Conservation (phyloP, 176 grass and related monocot species). For the Avena insularis region DNA sequence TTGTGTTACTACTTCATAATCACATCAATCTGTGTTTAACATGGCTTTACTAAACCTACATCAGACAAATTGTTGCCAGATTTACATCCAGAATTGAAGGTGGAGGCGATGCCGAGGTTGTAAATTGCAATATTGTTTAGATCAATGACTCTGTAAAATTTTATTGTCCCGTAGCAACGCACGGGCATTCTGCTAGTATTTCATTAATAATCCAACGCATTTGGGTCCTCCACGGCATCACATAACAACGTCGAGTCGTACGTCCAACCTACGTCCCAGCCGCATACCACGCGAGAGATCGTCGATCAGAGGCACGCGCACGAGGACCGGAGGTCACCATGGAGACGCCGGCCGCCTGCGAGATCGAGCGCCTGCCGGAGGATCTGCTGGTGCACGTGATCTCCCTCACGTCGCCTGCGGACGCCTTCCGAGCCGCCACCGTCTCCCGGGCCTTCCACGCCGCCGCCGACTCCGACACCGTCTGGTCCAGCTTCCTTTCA, state of each 20-base stretch:
- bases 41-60: too few species aligned
- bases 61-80: too few species aligned
- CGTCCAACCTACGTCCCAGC: neutral
- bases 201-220: too few species aligned
- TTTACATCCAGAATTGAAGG: too few species aligned
- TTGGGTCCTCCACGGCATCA: too few species aligned
- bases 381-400: neutral
- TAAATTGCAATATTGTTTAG: too few species aligned
- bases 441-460: conserved; percentile 55
- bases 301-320: neutral
- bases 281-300: neutral
- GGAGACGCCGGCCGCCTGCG: neutral
- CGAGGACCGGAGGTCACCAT: neutral
- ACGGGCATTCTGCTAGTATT: too few species aligned
- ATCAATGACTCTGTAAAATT: too few species aligned
- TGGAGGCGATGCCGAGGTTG: too few species aligned
- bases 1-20: too few species aligned
- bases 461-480: conserved; percentile 57
- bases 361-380: conserved; percentile 13
- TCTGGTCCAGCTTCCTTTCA: conserved; percentile 59
- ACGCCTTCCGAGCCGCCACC: neutral
- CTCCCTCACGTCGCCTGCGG: neutral
- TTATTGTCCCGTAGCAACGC: too few species aligned
- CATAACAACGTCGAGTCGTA: neutral
- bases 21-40: too few species aligned